These are phyloP conservation scores for Scalesia atractyloides DNA, from an alignment of 129 eudicot species.

Conservation along the genomic window DNA sequence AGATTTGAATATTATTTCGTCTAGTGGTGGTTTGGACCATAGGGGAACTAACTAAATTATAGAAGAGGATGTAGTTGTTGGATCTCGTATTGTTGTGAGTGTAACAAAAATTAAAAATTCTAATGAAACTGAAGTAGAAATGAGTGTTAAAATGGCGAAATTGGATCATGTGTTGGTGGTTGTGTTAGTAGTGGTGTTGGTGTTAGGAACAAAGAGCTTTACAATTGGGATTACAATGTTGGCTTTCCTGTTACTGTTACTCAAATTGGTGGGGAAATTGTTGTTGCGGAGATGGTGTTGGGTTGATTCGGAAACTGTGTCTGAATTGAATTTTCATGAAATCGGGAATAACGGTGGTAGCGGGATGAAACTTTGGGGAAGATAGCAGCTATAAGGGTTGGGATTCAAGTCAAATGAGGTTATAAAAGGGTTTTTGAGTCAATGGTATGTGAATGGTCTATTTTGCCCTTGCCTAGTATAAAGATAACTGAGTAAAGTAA, in stretches of 20 bases:
- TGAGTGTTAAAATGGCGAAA: constrained; percentile 25
- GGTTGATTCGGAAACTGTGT: too few species aligned
- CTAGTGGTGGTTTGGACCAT: background rate
- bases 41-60: constrained; percentile 9
- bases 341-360: background rate
- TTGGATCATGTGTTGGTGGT: constrained; percentile 29
- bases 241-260: constrained; percentile 48
- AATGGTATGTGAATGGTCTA: too few species aligned
- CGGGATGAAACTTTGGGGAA: too few species aligned
- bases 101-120: constrained; percentile 1
- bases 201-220: constrained; percentile 52
- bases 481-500: too few species aligned
- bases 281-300: constrained; percentile 33
- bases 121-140: constrained; percentile 10
- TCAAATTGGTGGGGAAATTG: constrained; percentile 50
- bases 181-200: constrained; percentile 51
- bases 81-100: background rate
- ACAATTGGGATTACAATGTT: constrained; percentile 59
- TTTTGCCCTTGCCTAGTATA: too few species aligned
- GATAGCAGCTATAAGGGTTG: too few species aligned
- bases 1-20: background rate
- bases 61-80: constrained; percentile 22
- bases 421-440: too few species aligned
- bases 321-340: constrained; percentile 5
- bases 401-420: too few species aligned